Conservation (phyloP, 2,329 filamentous ascomycete genomes). For the Aspergillus sp. region DNA sequence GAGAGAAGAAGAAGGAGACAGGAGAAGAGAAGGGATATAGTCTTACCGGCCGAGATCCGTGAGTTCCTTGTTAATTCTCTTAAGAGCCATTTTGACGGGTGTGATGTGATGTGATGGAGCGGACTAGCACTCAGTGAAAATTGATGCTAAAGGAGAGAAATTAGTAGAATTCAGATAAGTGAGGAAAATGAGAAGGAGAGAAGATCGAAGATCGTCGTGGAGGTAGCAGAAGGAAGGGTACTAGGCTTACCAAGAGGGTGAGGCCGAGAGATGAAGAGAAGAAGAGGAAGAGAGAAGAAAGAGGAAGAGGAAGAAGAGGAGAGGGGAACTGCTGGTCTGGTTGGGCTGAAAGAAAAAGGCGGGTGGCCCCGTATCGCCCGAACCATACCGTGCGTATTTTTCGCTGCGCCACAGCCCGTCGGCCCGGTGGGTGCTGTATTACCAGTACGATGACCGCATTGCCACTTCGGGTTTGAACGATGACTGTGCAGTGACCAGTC, state of each 20-base stretch:
- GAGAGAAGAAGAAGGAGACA: no score
- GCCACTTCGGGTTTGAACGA: no score
- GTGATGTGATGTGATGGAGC: constrained; percentile 12
- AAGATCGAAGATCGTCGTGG: neutral
- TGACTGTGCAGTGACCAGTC: no score
- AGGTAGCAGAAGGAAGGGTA: neutral
- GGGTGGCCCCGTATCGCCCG: neutral
- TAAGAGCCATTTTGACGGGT: constrained; percentile 47
- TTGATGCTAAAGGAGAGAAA: constrained; percentile 2
- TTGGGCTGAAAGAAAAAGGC: constrained; percentile 17
- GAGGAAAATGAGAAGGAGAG: neutral
- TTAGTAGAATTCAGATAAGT: constrained; percentile 9
- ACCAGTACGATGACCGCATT: no score
- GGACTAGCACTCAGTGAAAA: constrained; percentile 2
- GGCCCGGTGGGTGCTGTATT: no score
- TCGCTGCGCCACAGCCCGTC: neutral
- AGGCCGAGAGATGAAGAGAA: constrained; percentile 2
- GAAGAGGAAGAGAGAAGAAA: constrained; percentile 3
- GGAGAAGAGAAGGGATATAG: constrained; percentile 9
- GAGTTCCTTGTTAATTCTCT: constrained; percentile 56
- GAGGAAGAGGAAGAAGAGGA: constrained; percentile 21
- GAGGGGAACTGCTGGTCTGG: neutral
- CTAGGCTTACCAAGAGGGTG: neutral
- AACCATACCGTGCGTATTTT: neutral
- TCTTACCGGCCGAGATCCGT: constrained; percentile 53